phyloP scores from a whole-genome alignment of 2,329 filamentous ascomycete species.

The Neospermospora avenae region DNA sequence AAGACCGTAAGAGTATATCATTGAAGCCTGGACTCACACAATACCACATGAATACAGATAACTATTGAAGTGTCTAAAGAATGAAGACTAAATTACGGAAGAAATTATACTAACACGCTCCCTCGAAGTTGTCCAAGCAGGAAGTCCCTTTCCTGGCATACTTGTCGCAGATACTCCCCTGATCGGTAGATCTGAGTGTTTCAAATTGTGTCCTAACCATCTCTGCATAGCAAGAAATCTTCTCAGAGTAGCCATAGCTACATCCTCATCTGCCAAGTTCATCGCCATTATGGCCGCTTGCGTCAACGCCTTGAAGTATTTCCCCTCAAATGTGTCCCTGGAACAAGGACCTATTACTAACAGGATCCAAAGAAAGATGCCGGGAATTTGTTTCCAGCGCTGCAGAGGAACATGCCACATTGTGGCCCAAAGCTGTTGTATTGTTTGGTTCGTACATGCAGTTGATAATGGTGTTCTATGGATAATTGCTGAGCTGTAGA shows the following conservation, averaged over 20 bases:
- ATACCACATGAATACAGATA: not conserved
- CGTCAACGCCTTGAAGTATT: constrained; percentile 34
- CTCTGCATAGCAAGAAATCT: constrained; percentile 33
- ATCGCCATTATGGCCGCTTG: constrained; percentile 32
- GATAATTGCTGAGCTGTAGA: constrained; percentile 32
- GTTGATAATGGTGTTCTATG: constrained; percentile 29
- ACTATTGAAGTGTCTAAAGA: not conserved
- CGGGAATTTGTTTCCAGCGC: constrained; percentile 34
- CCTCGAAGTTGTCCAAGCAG: not conserved
- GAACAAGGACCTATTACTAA: constrained; percentile 30
- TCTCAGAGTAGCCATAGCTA: constrained; percentile 29
- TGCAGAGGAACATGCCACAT: constrained; percentile 30
- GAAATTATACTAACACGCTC: not conserved
- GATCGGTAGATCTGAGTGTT: not conserved
- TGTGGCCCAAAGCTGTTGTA: constrained; percentile 26
- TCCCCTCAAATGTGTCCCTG: constrained; percentile 27
- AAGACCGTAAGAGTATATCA: too few species aligned
- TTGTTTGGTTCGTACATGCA: constrained; percentile 20
- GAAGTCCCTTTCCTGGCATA: not conserved
- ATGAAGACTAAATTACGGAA: not conserved
- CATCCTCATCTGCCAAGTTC: constrained; percentile 31
- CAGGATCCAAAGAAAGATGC: constrained; percentile 35
- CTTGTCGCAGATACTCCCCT: not conserved
- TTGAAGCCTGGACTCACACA: too few species aligned
- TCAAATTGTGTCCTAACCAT: constrained; percentile 26